Evolutionary conservation across 192 early-diverging fungal species (phyloP).

Genomic region (Entophlyctis luteolus): DNA sequence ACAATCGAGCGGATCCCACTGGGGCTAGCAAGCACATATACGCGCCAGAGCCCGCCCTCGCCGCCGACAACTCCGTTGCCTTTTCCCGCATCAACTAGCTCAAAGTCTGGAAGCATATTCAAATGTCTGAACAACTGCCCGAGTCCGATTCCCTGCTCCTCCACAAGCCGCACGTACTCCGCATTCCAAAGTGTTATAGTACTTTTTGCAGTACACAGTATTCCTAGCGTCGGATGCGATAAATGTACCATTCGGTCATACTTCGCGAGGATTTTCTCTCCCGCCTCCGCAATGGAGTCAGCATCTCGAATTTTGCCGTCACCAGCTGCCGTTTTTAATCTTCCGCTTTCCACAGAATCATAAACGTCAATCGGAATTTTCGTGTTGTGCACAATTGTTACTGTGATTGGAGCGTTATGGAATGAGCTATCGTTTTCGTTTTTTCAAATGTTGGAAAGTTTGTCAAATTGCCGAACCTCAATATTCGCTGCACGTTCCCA

Average conservation of each 20-base stretch:
- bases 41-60: not conserved
- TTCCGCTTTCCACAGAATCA: not conserved
- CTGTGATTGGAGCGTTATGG: conserved; percentile 45
- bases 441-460: not conserved
- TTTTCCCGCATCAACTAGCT: conserved; percentile 30
- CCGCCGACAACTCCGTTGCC: not conserved
- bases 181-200: conserved; percentile 34
- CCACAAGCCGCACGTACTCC: conserved; percentile 33
- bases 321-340: not conserved
- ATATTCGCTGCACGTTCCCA: conserved; percentile 53
- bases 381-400: conserved; percentile 45
- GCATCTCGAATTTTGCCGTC: not conserved
- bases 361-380: not conserved
- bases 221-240: conserved; percentile 23
- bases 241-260: conserved; percentile 44
- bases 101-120: conserved; percentile 47
- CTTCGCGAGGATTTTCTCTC: conserved; percentile 1
- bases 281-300: not conserved
- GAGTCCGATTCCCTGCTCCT: conserved; percentile 43
- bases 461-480: conserved; percentile 29
- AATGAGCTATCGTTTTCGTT: conserved; percentile 32
- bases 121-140: conserved; percentile 53
- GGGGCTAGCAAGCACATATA: not conserved
- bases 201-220: conserved; percentile 42
- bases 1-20: not conserved